phyloP scores from a whole-genome alignment of 75 land plant species.

The Pinus taeda region DNA sequence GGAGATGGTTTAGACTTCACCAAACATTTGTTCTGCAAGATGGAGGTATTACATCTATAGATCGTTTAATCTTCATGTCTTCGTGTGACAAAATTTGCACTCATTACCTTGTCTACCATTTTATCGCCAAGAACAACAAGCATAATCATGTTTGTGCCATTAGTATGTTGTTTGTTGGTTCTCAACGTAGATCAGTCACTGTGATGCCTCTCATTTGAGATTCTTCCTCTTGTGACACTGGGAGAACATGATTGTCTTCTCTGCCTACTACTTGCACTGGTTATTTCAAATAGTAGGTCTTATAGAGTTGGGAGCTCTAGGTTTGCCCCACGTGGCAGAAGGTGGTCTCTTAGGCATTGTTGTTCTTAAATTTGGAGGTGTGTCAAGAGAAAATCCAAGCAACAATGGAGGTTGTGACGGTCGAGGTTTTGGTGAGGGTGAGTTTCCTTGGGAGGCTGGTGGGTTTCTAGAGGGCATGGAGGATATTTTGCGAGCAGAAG shows the following conservation, averaged over 20 bases:
- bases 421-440: conserved; percentile 51
- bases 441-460: conserved; percentile 35
- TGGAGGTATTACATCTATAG: conserved; percentile 10
- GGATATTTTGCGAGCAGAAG: conserved; percentile 34
- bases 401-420: conserved; percentile 47
- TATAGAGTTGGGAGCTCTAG: conserved; percentile 35
- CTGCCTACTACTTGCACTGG: conserved; percentile 24
- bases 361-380: conserved; percentile 62
- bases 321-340: conserved; percentile 65
- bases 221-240: conserved; percentile 35
- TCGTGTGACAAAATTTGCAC: conserved; percentile 48
- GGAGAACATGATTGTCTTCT: conserved; percentile 69
- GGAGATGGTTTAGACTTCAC: conserved; percentile 36
- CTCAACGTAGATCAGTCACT: conserved; percentile 21
- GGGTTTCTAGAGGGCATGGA: conserved; percentile 36
- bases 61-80: conserved; percentile 36
- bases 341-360: conserved; percentile 52
- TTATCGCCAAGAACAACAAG: conserved; percentile 52
- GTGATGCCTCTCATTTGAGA: conserved; percentile 21
- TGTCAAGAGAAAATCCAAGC: conserved; percentile 62
- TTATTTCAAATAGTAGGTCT: conserved; percentile 24
- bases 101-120: conserved; percentile 72
- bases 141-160: conserved; percentile 20
- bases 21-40: not conserved
- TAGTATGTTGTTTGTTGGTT: conserved; percentile 11